Evolutionary conservation across 2,329 filamentous ascomycete species (phyloP), one percentile per base, ranked within the genome.

Genomic region (Colletotrichum filicis): DNA sequence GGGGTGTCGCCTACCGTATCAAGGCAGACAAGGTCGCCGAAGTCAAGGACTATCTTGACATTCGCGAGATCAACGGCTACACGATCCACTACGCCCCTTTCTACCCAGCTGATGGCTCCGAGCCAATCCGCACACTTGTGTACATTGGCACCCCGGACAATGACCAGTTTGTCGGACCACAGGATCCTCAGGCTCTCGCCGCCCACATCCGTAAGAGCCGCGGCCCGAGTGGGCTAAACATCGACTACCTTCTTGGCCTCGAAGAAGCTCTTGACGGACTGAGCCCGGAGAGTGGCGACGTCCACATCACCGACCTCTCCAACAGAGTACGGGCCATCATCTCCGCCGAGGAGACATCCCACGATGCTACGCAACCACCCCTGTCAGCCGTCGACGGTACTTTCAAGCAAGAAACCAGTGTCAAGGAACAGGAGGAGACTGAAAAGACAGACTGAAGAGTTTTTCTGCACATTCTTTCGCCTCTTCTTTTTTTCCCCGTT

Each of bases 51-150:
- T 98, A 98, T 81, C 93, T 99, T 60, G 95, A 98, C 82, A 96
- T 98, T 76, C 92, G 97, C 58, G 97, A 99, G 83, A 98, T 98
- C 80, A 98, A 98, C 84, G 97, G 97, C 30, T 99, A 99, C 84
- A 94, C 92, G 66, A 97, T 98, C 76, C 95, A 98, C 83, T 94
- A 95, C 82, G 94, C 95, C 32, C 91, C 93, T 0, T 98, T 98
- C 82, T 87, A 95, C 78, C 91, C 92, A 7, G 87, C 89, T 4
- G 82, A 85, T 75, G 79, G 79, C 30, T 79, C 80, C 16, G 68
- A 79, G 4, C 76, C 83, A 24, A 88, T 91, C 77, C 82, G 80
- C 66, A 87, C 89, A 72, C 89, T 98, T 75, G 94, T 97, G 1
- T 99, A 99, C 82, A 98, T 99, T 79, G 97, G 97, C 26, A 93